Evolutionary conservation across 139 green algal species (phyloP).

Genomic region (Volvox africanus): DNA sequence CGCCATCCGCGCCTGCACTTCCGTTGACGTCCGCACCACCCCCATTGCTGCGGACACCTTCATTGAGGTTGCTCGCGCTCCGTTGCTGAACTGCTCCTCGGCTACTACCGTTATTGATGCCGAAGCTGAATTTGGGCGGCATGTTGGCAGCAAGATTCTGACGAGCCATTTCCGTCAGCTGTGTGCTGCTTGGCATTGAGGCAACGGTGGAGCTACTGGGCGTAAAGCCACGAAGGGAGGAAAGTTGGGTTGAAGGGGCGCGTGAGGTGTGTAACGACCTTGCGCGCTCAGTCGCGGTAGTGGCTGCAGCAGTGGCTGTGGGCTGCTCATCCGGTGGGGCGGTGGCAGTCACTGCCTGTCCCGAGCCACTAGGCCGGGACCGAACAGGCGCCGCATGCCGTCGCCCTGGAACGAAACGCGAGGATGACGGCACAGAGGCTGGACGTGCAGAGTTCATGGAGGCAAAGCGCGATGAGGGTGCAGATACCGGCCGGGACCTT

Average conservation of each 20-base stretch:
- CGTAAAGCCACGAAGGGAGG: background rate
- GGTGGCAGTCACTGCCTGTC: background rate
- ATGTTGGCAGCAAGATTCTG: conserved; percentile 1
- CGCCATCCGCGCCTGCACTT: background rate
- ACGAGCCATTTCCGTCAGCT: conserved; percentile 10
- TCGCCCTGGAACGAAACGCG: background rate
- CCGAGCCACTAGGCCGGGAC: background rate
- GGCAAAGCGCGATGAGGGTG: background rate
- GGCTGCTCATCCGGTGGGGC: background rate
- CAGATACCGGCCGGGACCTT: background rate
- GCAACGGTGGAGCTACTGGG: too few species aligned
- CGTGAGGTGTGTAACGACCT: background rate
- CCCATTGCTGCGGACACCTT: background rate
- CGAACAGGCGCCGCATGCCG: background rate
- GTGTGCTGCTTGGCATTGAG: background rate
- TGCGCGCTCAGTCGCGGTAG: background rate
- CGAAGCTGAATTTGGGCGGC: background rate
- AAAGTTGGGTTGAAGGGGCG: background rate
- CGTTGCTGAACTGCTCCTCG: background rate
- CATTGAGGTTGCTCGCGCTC: background rate
- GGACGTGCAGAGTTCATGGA: background rate
- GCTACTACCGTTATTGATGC: background rate
- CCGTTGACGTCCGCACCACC: background rate
- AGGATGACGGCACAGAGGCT: background rate
- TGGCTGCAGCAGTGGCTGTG: background rate